Evolutionary conservation across 2,329 filamentous ascomycete species (phyloP).

Genomic region (Cryphonectria parasitica): DNA sequence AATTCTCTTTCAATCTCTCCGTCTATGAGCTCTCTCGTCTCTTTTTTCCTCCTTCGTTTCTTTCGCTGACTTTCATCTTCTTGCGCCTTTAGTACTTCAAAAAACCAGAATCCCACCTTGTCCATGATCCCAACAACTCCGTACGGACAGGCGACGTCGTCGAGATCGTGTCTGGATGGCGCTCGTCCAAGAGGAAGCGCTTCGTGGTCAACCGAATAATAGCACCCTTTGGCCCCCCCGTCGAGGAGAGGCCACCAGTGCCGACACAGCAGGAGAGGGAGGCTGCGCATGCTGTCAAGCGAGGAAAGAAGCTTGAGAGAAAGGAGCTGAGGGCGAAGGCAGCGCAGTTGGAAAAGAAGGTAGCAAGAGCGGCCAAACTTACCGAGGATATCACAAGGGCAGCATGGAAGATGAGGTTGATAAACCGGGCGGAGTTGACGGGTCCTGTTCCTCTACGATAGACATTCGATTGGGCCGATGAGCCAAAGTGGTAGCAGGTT

Average conservation of each 20-base stretch:
- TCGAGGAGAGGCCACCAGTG: conserved; percentile 67
- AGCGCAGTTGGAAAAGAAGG: conserved; percentile 33
- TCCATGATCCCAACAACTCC: conserved; percentile 78
- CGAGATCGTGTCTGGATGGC: conserved; percentile 68
- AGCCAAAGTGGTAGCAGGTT: neutral
- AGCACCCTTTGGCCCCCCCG: conserved; percentile 66
- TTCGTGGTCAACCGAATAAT: conserved; percentile 78
- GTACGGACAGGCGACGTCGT: conserved; percentile 77
- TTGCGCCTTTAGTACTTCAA: conserved; percentile 63
- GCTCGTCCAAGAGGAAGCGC: conserved; percentile 67
- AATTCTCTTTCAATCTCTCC: neutral
- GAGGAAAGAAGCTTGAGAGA: conserved; percentile 60
- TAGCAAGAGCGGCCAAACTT: conserved; percentile 32
- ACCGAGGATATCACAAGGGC: conserved; percentile 29
- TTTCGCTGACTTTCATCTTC: neutral
- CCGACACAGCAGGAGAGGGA: conserved; percentile 67
- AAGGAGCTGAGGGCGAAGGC: conserved; percentile 42
- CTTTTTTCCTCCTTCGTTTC: conserved; percentile 1
- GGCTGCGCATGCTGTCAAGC: conserved; percentile 56
- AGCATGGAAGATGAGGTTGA: conserved; percentile 35
- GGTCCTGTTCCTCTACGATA: neutral
- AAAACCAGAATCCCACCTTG: conserved; percentile 66
- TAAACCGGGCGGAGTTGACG: conserved; percentile 18
- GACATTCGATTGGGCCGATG: neutral
- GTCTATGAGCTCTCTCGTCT: neutral